Evolutionary conservation across 805 yeast species (phyloP).

Genomic region (Sugiyamaella americana): DNA sequence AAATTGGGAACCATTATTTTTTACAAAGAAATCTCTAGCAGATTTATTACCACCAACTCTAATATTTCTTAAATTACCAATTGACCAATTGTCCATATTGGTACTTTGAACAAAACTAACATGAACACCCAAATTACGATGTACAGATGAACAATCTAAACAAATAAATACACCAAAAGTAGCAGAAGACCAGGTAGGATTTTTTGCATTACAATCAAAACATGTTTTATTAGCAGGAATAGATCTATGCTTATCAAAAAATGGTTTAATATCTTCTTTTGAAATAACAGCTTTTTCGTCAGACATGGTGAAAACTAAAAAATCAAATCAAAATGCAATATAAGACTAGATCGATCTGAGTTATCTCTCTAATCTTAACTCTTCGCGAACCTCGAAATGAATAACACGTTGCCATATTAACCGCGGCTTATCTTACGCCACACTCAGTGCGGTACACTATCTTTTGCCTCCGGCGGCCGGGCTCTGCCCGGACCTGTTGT

Average conservation of each 20-base stretch:
- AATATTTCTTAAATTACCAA: slow-evolving; percentile 83
- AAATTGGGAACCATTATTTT: slow-evolving; percentile 77
- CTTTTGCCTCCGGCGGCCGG: background rate
- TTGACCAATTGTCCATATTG: slow-evolving; percentile 89
- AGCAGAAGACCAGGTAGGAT: slow-evolving; percentile 98
- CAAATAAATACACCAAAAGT: slow-evolving; percentile 93
- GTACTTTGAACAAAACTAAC: slow-evolving; percentile 91
- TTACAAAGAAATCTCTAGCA: slow-evolving; percentile 75
- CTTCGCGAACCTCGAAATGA: too few relatives aligned
- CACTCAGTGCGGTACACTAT: background rate
- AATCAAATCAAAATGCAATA: too few relatives aligned
- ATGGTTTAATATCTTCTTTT: slow-evolving; percentile 60
- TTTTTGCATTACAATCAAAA: slow-evolving; percentile 89
- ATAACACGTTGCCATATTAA: background rate
- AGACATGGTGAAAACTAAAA: slow-evolving; percentile 3
- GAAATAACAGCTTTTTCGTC: slow-evolving; percentile 25
- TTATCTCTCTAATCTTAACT: too few relatives aligned
- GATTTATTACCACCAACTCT: slow-evolving; percentile 88
- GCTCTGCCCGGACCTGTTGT: background rate
- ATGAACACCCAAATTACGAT: slow-evolving; percentile 93
- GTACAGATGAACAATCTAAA: slow-evolving; percentile 91
- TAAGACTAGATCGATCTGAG: too few relatives aligned
- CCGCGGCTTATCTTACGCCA: background rate
- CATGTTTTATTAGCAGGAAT: slow-evolving; percentile 73
- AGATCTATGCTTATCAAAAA: slow-evolving; percentile 58